These are phyloP conservation scores for Podospora pseudopauciseta DNA, from an alignment of 495 filamentous ascomycete genomes.

Conservation along the genomic window DNA sequence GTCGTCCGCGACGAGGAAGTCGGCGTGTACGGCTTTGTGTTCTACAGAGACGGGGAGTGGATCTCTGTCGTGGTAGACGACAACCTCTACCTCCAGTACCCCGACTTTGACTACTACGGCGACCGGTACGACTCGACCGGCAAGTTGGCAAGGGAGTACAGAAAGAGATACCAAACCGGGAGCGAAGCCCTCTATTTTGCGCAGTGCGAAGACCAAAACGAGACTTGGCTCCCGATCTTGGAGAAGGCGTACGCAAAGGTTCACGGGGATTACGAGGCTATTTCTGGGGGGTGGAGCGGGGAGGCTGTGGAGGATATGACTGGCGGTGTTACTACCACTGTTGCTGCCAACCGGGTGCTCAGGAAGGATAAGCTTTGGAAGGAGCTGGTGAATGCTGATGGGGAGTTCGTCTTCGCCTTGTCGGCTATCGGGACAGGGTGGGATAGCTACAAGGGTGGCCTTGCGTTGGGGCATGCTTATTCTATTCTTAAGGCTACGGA, in stretches of 20 bases:
- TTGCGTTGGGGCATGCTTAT: constrained; percentile 80
- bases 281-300: constrained; percentile 82
- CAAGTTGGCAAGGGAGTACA: constrained; percentile 58
- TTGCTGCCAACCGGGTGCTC: constrained; percentile 76
- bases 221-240: constrained; percentile 91
- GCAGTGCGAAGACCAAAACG: constrained; percentile 77
- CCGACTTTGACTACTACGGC: constrained; percentile 62
- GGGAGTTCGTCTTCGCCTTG: constrained; percentile 77
- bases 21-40: constrained; percentile 93
- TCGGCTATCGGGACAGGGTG: constrained; percentile 61
- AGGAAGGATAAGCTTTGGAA: constrained; percentile 88
- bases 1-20: constrained; percentile 78
- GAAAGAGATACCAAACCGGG: constrained; percentile 65
- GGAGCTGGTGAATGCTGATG: constrained; percentile 77
- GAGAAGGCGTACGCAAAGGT: constrained; percentile 98
- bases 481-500: constrained; percentile 81
- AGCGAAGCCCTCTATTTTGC: constrained; percentile 85
- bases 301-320: constrained; percentile 93
- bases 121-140: constrained; percentile 39
- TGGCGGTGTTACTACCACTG: constrained; percentile 79
- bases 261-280: constrained; percentile 79
- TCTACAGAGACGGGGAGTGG: constrained; percentile 92
- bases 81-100: constrained; percentile 70
- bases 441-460: constrained; percentile 55
- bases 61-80: constrained; percentile 82